phyloP scores from a whole-genome alignment of 2,329 filamentous ascomycete species.

The Aspergillus sp. region DNA sequence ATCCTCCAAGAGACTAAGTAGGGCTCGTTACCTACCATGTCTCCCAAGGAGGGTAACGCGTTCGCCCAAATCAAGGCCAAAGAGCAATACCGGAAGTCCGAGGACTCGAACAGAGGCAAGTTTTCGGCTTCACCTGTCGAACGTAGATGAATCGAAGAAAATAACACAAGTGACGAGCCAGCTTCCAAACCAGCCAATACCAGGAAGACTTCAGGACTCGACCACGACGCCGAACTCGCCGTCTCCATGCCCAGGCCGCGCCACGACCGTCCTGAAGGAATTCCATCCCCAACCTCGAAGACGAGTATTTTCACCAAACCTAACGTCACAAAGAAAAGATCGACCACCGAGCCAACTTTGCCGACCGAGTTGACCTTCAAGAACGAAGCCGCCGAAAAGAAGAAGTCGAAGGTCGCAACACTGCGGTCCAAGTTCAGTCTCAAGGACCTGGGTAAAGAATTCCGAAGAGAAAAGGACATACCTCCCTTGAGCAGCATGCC shows the following conservation, averaged over 20 bases:
- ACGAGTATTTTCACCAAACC: constrained; percentile 9
- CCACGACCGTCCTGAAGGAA: constrained; percentile 11
- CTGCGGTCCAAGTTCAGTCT: constrained; percentile 37
- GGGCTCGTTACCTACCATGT: constrained; percentile 17
- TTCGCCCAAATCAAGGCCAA: constrained; percentile 31
- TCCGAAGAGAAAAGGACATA: constrained; percentile 24
- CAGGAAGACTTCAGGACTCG: constrained; percentile 28
- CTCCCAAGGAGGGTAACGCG: constrained; percentile 30
- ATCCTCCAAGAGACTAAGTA: neutral
- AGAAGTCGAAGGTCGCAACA: constrained; percentile 31
- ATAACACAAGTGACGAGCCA: constrained; percentile 6
- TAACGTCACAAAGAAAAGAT: constrained; percentile 22
- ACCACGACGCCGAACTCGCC: constrained; percentile 33
- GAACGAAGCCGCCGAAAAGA: constrained; percentile 24
- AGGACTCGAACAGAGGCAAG: constrained; percentile 16
- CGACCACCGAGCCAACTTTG: constrained; percentile 21
- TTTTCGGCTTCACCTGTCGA: neutral
- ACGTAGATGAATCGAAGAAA: neutral
- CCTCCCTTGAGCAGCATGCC: constrained; percentile 20
- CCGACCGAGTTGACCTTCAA: constrained; percentile 8
- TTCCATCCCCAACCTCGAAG: neutral
- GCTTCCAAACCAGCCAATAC: constrained; percentile 12
- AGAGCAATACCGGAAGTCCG: constrained; percentile 10
- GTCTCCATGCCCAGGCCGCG: constrained; percentile 35
- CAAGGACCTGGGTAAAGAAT: constrained; percentile 35